A percentile compares a stretch with the other conserved stretches of the same genome.
These are phyloP conservation scores for Debaryomyces subglobosus DNA, from an alignment of 1,139 yeast species.

Conservation along the genomic window DNA sequence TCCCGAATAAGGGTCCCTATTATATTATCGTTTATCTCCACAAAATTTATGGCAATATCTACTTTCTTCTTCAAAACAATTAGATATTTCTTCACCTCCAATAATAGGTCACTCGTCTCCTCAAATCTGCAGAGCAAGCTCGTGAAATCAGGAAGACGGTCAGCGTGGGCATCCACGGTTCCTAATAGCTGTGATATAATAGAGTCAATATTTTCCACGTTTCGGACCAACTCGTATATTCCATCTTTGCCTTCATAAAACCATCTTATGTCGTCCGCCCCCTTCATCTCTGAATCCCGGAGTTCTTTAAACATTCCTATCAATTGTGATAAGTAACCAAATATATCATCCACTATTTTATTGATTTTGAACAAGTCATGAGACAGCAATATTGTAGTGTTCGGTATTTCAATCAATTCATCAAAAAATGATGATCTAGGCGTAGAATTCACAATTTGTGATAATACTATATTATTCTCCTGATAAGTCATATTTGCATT, in stretches of 20 bases:
- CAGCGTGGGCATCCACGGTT: constrained; percentile 23
- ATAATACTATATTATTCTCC: constrained; percentile 12
- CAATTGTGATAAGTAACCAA: constrained; percentile 28
- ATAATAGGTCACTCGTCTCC: constrained; percentile 40
- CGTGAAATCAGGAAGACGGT: constrained; percentile 8
- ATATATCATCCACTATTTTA: constrained; percentile 36
- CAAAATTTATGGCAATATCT: constrained; percentile 58
- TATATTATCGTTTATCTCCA: constrained; percentile 57
- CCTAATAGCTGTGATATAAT: constrained; percentile 43
- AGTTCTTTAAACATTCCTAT: constrained; percentile 20
- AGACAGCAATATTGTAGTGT: constrained; percentile 23
- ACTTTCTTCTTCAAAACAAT: constrained; percentile 45
- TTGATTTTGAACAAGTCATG: constrained; percentile 36
- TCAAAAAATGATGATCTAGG: constrained; percentile 38
- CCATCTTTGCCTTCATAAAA: constrained; percentile 50
- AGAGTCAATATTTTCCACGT: constrained; percentile 50
- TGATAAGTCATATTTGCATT: constrained; percentile 11
- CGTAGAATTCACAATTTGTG: constrained; percentile 21
- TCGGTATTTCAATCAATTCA: constrained; percentile 30
- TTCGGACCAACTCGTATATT: constrained; percentile 39
- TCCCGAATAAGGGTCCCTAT: constrained; percentile 56
- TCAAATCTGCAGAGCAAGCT: constrained; percentile 31
- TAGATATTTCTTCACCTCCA: constrained; percentile 42
- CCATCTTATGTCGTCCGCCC: constrained; percentile 39
- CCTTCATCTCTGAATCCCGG: constrained; percentile 9